Percentiles rank a stretch among this genome's conserved stretches.
phyloP scores from a whole-genome alignment of 495 filamentous ascomycete genomes.

The Clavariopsis aquatica region DNA sequence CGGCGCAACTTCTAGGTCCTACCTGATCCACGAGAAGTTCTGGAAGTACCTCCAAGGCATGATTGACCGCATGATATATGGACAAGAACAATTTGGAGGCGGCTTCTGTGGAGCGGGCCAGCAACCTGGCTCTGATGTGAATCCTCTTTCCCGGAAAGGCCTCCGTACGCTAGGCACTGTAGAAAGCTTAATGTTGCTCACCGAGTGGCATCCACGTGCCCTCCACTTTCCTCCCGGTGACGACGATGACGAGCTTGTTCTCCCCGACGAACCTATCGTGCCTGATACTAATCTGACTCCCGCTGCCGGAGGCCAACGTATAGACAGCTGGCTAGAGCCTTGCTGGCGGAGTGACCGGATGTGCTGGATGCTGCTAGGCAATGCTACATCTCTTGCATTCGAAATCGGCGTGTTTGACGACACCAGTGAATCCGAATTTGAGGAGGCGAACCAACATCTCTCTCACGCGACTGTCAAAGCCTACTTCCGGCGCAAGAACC shows the following conservation, averaged over 20 bases:
- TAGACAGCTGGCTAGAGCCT: constrained; percentile 93
- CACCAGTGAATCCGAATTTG: constrained; percentile 56
- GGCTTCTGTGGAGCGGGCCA: constrained; percentile 79
- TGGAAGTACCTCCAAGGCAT: constrained; percentile 93
- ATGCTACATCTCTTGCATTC: constrained; percentile 82
- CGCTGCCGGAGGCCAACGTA: constrained; percentile 62
- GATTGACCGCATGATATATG: constrained; percentile 93
- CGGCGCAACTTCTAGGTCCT: constrained; percentile 78
- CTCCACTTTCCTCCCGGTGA: constrained; percentile 94
- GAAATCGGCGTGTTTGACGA: constrained; percentile 92
- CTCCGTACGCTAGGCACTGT: constrained; percentile 89
- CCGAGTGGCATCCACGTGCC: constrained; percentile 94
- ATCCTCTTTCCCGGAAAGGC: constrained; percentile 59
- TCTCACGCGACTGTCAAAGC: constrained; percentile 59
- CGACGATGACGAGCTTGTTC: constrained; percentile 63
- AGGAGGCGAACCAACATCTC: constrained; percentile 38
- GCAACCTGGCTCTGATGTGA: constrained; percentile 42
- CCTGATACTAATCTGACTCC: constrained; percentile 34
- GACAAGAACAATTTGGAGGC: constrained; percentile 89
- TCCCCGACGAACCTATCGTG: constrained; percentile 36
- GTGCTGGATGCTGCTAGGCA: constrained; percentile 97
- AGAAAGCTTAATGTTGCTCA: constrained; percentile 88
- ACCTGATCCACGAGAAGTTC: constrained; percentile 92
- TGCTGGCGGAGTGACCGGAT: constrained; percentile 96
- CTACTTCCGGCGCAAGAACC: constrained; percentile 74